These are phyloP conservation scores for Strobilomyces echinocephalus DNA, from an alignment of 768 basidiomycete species.

Conservation along the genomic window DNA sequence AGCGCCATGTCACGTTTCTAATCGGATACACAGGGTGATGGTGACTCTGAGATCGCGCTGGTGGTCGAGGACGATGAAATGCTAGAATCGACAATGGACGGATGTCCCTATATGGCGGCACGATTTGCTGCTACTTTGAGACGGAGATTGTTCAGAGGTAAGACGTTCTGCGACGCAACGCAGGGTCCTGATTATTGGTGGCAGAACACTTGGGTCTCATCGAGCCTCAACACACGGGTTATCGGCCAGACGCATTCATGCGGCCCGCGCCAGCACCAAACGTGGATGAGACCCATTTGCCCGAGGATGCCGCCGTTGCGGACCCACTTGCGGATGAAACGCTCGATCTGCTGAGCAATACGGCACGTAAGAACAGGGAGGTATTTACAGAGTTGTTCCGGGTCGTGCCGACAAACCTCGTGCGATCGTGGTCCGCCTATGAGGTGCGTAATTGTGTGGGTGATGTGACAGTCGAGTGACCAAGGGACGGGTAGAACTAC, in stretches of 20 bases:
- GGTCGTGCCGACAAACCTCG: constrained; percentile 80
- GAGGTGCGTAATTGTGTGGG: constrained; percentile 44
- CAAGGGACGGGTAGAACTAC: constrained; percentile 48
- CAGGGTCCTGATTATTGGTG: constrained; percentile 6
- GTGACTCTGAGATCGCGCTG: constrained; percentile 91
- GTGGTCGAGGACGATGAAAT: constrained; percentile 86
- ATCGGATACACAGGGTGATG: constrained; percentile 61
- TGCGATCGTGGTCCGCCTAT: constrained; percentile 75
- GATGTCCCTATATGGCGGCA: constrained; percentile 61
- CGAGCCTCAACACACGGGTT: constrained; percentile 54
- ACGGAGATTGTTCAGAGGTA: constrained; percentile 78
- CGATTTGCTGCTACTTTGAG: constrained; percentile 84
- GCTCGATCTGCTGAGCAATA: constrained; percentile 56
- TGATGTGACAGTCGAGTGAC: constrained; percentile 1
- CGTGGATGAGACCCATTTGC: constrained; percentile 53
- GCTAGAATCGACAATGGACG: constrained; percentile 75
- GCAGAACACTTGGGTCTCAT: constrained; percentile 87
- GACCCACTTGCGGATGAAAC: constrained; percentile 73
- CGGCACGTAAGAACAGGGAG: constrained; percentile 76
- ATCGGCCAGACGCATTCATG: constrained; percentile 56
- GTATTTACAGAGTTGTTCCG: constrained; percentile 84
- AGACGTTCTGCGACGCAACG: constrained; percentile 6
- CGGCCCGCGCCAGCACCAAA: constrained; percentile 69
- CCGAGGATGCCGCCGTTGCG: constrained; percentile 63
- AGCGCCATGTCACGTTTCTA: neutral